Conservation (phyloP, 805 yeast species). For the Jamesozyma jinghongensis region DNA sequence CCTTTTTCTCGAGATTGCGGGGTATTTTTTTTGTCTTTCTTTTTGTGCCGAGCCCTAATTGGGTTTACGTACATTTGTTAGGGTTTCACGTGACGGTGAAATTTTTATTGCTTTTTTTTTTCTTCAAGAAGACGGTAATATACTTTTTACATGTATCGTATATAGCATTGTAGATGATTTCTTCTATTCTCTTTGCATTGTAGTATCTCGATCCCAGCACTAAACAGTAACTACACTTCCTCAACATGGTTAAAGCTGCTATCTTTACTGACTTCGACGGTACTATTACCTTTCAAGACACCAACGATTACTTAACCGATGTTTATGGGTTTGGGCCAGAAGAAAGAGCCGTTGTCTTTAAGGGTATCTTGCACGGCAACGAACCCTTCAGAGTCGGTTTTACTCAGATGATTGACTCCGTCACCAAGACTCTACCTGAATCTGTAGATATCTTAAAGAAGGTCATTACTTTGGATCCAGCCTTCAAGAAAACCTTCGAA, state of each 20-base stretch:
- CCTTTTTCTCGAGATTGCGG: too few relatives aligned
- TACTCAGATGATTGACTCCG: constrained; percentile 71
- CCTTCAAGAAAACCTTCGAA: constrained; percentile 69
- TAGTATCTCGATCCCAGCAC: too few relatives aligned
- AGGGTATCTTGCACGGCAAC: constrained; percentile 60
- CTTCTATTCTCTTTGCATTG: too few relatives aligned
- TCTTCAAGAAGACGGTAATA: too few relatives aligned
- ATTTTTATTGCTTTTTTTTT: neutral
- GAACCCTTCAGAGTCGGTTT: constrained; percentile 75
- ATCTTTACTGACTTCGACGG: constrained; percentile 98
- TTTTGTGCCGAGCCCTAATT: neutral
- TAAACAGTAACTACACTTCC: neutral
- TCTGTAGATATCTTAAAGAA: constrained; percentile 63
- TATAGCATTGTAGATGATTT: too few relatives aligned
- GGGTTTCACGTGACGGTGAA: neutral
- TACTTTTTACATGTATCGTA: too few relatives aligned
- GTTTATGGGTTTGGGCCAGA: constrained; percentile 75
- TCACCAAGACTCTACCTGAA: constrained; percentile 65
- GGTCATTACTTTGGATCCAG: constrained; percentile 76
- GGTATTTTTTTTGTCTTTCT: neutral
- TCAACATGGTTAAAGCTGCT: constrained; percentile 57
- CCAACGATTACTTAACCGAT: constrained; percentile 88
- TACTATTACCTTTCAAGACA: constrained; percentile 90
- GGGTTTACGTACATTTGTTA: neutral
- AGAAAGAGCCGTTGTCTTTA: constrained; percentile 57